Conservation (phyloP, 2,329 filamentous ascomycete species). For the Colletotrichum salicis region DNA sequence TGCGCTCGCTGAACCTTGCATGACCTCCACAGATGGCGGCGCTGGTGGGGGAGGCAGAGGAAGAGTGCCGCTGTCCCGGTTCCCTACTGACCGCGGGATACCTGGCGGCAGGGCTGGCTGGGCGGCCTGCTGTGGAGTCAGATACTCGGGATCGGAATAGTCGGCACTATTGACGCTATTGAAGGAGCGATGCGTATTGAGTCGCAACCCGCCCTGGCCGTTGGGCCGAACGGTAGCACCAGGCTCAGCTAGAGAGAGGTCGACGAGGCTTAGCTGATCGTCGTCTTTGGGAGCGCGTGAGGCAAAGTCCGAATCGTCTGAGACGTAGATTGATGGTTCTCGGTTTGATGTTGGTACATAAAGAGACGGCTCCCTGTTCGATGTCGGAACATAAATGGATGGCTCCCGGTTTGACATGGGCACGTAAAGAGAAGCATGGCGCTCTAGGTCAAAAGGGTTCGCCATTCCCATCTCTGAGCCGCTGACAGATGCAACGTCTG, state of each 20-base stretch:
- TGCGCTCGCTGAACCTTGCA: constrained; percentile 64
- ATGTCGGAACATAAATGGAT: constrained; percentile 65
- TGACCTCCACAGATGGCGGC: constrained; percentile 61
- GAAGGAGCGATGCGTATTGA: constrained; percentile 35
- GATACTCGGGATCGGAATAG: constrained; percentile 37
- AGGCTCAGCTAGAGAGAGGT: constrained; percentile 42
- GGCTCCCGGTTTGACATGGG: constrained; percentile 59
- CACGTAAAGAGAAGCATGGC: constrained; percentile 67
- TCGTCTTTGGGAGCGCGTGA: constrained; percentile 42
- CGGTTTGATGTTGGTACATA: constrained; percentile 63
- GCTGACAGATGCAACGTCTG: constrained; percentile 64
- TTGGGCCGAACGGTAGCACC: constrained; percentile 30
- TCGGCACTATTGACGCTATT: constrained; percentile 36
- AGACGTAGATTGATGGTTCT: constrained; percentile 70
- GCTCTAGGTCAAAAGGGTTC: constrained; percentile 72
- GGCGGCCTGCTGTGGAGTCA: constrained; percentile 44
- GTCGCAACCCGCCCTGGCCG: constrained; percentile 20
- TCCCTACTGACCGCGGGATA: constrained; percentile 12
- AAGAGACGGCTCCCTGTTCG: constrained; percentile 65
- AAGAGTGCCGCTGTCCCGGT: constrained; percentile 12
- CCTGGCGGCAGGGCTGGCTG: constrained; percentile 39
- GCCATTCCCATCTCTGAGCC: constrained; percentile 66
- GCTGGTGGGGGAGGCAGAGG: constrained; percentile 52
- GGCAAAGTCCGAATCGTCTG: constrained; percentile 66
- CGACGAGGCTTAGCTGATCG: constrained; percentile 42